Evolutionary conservation across 2,329 filamentous ascomycete species (phyloP).

Genomic region (Sporothrix globosa): DNA sequence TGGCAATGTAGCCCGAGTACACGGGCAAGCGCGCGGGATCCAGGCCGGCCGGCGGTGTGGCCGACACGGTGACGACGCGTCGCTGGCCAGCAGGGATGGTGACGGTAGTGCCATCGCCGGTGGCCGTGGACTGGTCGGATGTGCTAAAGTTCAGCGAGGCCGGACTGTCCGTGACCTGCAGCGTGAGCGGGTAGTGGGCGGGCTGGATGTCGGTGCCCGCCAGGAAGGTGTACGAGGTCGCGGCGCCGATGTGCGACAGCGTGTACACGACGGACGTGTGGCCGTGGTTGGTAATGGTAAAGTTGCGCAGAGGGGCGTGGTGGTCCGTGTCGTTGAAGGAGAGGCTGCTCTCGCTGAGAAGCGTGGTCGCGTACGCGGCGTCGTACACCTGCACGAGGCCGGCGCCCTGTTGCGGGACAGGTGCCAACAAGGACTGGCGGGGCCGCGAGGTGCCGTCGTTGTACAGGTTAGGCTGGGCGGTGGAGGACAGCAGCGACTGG

Average conservation of each 20-base stretch:
- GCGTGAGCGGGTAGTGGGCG: slow-evolving; percentile 51
- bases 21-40: slow-evolving; percentile 50
- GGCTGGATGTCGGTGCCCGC: slow-evolving; percentile 43
- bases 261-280: slow-evolving; percentile 55
- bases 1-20: slow-evolving; percentile 53
- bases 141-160: slow-evolving; percentile 50
- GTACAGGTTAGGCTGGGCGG: slow-evolving; percentile 54
- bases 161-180: slow-evolving; percentile 43
- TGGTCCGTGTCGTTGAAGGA: slow-evolving; percentile 68
- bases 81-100: slow-evolving; percentile 49
- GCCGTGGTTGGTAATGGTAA: slow-evolving; percentile 60
- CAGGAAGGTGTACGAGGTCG: slow-evolving; percentile 53
- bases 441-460: slow-evolving; percentile 46
- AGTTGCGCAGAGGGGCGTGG: slow-evolving; percentile 53
- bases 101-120: slow-evolving; percentile 44
- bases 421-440: slow-evolving; percentile 49
- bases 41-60: slow-evolving; percentile 47
- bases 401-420: slow-evolving; percentile 63
- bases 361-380: slow-evolving; percentile 58
- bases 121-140: background rate
- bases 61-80: slow-evolving; percentile 52
- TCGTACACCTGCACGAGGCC: slow-evolving; percentile 65
- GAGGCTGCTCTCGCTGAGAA: slow-evolving; percentile 60
- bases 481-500: slow-evolving; percentile 55
- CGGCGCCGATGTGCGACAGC: slow-evolving; percentile 55